Evolutionary conservation across 495 filamentous ascomycete species (phyloP), one percentile per base, ranked within the genome.

Genomic region (Pyronema domesticum): DNA sequence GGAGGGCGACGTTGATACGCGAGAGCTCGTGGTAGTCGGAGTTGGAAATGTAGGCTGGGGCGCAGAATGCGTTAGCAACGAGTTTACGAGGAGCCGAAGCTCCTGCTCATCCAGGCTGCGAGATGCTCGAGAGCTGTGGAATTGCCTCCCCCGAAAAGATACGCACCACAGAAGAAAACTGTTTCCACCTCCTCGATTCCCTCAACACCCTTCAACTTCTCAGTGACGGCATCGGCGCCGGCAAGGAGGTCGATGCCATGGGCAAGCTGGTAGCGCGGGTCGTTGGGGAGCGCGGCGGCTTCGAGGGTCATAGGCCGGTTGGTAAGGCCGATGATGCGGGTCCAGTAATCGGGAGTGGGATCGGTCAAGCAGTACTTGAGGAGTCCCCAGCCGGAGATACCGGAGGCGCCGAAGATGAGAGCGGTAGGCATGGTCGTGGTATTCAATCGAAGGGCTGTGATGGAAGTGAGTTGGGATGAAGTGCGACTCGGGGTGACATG

Each of bases 331-430:
- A 65, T 65, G 33, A 69, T 57, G 0, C 64, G 58, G 18, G 11
- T 33, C 19, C 67, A 69, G 34, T 64, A 57, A 0, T 54, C 58
- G 0, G 57, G n/a, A 0, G 60, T 66, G 1, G 66, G 62, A 46
- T 69, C 65, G 3, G 17, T 9, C 5, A 68, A 55, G 14, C 43
- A 40, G 40, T 63, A 43, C 4, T 63, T 56, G 15, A 58, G 17
- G n/a, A 67, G 53, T 37, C 62, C 46, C 66, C 66, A 68, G 14
- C 66, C 66, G 0, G 68, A 63, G 49, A 69, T 66, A 3, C 66
- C 68, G 8, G 61, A 64, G n/a, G 68, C 68, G 17, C 68, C 66
- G 54, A 70, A 67, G 46, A 68, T 58, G 15, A 68, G 59, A 7
- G 63, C 65, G 9, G 11, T 13, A 2, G 15, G 39, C 11, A 17